Percentiles rank a stretch among this genome's conserved stretches.
phyloP scores from a whole-genome alignment of 352 stramenopile genomes.

The Phytophthora brassicae region DNA sequence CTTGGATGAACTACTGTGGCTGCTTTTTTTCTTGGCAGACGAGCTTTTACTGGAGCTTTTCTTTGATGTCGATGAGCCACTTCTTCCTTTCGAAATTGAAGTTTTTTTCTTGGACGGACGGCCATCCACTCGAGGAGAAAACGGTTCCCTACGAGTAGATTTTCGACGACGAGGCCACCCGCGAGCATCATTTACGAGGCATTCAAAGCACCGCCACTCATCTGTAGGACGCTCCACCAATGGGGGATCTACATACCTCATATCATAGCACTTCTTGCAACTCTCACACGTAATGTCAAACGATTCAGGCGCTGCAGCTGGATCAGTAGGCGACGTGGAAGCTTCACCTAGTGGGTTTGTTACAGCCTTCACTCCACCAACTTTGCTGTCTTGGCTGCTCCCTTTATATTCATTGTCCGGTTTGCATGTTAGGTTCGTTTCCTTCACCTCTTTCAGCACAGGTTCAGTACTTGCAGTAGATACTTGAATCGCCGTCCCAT shows the following conservation, averaged over 20 bases:
- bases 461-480: neutral
- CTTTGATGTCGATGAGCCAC: conserved; percentile 38
- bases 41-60: conserved; percentile 43
- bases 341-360: conserved; percentile 4
- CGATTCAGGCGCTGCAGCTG: conserved; percentile 38
- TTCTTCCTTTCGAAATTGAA: conserved; percentile 48
- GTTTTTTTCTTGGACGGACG: conserved; percentile 36
- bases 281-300: conserved; percentile 82
- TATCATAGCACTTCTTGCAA: conserved; percentile 83
- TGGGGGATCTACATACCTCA: conserved; percentile 81
- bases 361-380: conserved; percentile 1
- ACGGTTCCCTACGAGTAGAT: conserved; percentile 29
- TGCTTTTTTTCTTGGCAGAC: conserved; percentile 54
- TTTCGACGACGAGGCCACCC: conserved; percentile 74
- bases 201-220: conserved; percentile 89
- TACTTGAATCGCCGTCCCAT: conserved; percentile 1
- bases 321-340: conserved; percentile 28
- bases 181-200: conserved; percentile 83
- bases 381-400: neutral
- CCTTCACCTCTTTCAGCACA: conserved; percentile 2
- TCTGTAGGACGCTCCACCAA: conserved; percentile 69
- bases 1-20: conserved; percentile 45
- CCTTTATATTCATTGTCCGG: neutral
- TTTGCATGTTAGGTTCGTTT: neutral
- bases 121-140: conserved; percentile 22